A percentile compares a stretch with the other conserved stretches of the same genome.
Evolutionary conservation across 352 stramenopile species (phyloP).

Genomic region (Phytopythium sindhum): DNA sequence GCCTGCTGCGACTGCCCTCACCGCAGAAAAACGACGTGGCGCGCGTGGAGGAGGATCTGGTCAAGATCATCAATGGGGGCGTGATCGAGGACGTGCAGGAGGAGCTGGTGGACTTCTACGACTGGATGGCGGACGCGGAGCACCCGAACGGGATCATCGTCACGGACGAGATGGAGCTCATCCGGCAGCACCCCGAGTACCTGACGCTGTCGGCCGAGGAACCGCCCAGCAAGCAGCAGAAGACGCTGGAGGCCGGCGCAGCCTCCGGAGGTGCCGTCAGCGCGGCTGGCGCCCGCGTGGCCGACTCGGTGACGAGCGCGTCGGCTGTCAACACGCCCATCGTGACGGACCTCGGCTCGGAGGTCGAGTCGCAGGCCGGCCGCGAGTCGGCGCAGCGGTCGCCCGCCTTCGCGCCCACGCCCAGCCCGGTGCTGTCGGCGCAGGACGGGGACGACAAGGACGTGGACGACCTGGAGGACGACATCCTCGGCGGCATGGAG

Average conservation of each 20-base stretch:
- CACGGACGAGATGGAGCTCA: conserved; percentile 81
- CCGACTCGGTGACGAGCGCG: conserved; percentile 10
- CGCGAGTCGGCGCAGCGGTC: conserved; percentile 65
- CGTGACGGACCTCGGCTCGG: conserved; percentile 62
- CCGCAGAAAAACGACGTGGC: conserved; percentile 84
- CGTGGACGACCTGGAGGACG: conserved; percentile 74
- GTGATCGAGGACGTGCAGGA: conserved; percentile 81
- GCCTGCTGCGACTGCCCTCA: too few relatives aligned
- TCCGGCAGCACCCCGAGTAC: conserved; percentile 80
- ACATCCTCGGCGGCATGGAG: conserved; percentile 69
- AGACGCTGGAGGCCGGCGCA: conserved; percentile 12
- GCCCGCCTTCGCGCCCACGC: conserved; percentile 47
- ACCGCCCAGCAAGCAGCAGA: conserved; percentile 33
- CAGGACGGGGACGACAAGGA: conserved; percentile 58
- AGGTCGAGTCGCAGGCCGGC: conserved; percentile 56
- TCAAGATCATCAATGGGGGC: conserved; percentile 75
- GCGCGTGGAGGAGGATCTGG: conserved; percentile 78
- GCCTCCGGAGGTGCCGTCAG: conserved; percentile 17
- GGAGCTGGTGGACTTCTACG: conserved; percentile 83
- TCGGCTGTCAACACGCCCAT: conserved; percentile 72
- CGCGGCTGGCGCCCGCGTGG: neutral
- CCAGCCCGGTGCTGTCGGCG: conserved; percentile 49
- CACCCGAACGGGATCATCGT: conserved; percentile 68
- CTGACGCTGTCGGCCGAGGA: conserved; percentile 55
- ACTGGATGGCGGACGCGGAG: conserved; percentile 83